Conservation (phyloP, 148 eudicot species). For the Selenicereus undatus region DNA sequence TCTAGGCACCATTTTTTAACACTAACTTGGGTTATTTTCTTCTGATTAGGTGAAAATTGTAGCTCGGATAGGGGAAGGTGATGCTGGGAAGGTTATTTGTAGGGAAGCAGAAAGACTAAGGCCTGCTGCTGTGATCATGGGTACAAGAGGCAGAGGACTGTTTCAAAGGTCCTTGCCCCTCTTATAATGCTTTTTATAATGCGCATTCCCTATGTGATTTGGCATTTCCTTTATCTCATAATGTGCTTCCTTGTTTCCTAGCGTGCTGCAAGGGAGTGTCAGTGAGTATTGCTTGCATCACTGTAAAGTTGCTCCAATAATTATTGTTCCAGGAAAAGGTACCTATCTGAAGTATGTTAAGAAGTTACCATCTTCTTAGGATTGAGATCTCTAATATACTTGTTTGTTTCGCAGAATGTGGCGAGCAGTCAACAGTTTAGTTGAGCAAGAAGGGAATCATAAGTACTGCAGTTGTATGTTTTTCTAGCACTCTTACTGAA, state of each 20-base stretch:
- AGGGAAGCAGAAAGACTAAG: conserved; percentile 75
- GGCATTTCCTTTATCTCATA: not conserved
- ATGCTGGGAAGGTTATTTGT: conserved; percentile 84
- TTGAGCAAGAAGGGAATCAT: conserved; percentile 12
- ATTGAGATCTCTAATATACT: not conserved
- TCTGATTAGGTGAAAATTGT: conserved; percentile 52
- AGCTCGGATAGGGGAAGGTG: conserved; percentile 85
- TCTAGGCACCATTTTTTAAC: not conserved
- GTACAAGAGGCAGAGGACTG: conserved; percentile 83
- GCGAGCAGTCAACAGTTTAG: conserved; percentile 67
- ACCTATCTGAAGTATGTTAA: conserved; percentile 2
- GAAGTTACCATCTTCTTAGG: not conserved
- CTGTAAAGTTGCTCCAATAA: conserved; percentile 73
- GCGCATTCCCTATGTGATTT: too few relatives aligned
- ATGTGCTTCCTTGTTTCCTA: conserved; percentile 11
- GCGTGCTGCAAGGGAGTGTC: conserved; percentile 93
- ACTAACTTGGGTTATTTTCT: not conserved
- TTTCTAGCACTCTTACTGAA: not conserved
- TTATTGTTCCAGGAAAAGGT: conserved; percentile 94
- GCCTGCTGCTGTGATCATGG: conserved; percentile 79
- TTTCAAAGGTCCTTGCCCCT: conserved; percentile 51
- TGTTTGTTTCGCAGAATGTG: conserved; percentile 54
- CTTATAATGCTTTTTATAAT: too few relatives aligned
- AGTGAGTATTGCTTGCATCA: conserved; percentile 87
- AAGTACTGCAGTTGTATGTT: conserved; percentile 9